A percentile compares a stretch with the other conserved stretches of the same genome.
These are phyloP conservation scores for Kodamaea restingae DNA, from an alignment of 805 yeast genomes.

Conservation along the genomic window DNA sequence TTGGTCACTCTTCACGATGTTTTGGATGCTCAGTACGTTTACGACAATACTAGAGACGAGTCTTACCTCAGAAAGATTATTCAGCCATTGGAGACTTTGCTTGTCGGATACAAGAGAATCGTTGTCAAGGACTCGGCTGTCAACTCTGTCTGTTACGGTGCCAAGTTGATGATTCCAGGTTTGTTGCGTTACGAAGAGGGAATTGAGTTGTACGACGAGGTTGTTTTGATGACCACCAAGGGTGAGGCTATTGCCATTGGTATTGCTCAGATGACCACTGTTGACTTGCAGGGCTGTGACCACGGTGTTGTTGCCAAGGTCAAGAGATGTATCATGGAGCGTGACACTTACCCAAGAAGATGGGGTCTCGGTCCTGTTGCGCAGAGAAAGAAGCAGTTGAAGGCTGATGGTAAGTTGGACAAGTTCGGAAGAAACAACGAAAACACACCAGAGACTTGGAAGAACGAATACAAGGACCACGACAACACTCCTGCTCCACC, in stretches of 20 bases:
- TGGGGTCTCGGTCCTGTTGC: constrained; percentile 99
- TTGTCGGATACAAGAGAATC: constrained; percentile 93
- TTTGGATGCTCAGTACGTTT: constrained; percentile 96
- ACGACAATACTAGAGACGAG: constrained; percentile 96
- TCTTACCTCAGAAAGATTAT: constrained; percentile 89
- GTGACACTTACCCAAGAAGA: constrained; percentile 98
- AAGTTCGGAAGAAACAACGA: constrained; percentile 92
- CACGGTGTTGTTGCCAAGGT: constrained; percentile 98
- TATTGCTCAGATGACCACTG: constrained; percentile 98
- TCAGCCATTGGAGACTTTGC: constrained; percentile 89
- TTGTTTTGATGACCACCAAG: constrained; percentile 95
- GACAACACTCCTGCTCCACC: constrained; percentile 56
- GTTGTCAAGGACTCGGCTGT: constrained; percentile 94
- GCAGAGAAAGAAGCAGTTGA: constrained; percentile 95
- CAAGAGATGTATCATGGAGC: constrained; percentile 99
- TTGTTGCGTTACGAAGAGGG: constrained; percentile 95
- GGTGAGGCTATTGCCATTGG: constrained; percentile 99
- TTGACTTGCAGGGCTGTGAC: constrained; percentile 92
- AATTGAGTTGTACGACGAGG: constrained; percentile 95
- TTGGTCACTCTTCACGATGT: constrained; percentile 96
- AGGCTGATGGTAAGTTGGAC: constrained; percentile 95
- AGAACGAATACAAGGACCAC: constrained; percentile 73
- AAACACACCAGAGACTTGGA: constrained; percentile 92
- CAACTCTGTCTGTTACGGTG: constrained; percentile 97
- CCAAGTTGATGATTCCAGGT: constrained; percentile 98